These are phyloP conservation scores for Candida easanensis DNA, from an alignment of 805 yeast species.

Conservation along the genomic window DNA sequence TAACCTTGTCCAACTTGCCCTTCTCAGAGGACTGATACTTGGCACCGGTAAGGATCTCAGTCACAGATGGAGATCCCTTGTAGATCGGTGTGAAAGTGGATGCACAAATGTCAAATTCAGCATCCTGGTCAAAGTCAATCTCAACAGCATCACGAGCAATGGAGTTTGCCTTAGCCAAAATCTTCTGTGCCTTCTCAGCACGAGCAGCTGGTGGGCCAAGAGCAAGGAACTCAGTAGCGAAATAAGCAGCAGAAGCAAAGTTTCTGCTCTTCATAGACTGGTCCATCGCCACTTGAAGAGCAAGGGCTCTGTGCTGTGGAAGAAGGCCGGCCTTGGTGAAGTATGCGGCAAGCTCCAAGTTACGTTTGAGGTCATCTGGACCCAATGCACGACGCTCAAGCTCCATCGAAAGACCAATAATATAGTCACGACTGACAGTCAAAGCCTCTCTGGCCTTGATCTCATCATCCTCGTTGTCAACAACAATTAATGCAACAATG, in stretches of 20 bases:
- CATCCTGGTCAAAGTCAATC: constrained; percentile 88
- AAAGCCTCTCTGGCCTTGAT: constrained; percentile 69
- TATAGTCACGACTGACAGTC: constrained; percentile 80
- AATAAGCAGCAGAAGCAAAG: constrained; percentile 82
- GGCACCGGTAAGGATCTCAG: constrained; percentile 89
- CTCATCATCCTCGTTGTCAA: constrained; percentile 71
- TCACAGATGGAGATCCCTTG: constrained; percentile 60
- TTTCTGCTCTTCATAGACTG: constrained; percentile 88
- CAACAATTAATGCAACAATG: constrained; percentile 68
- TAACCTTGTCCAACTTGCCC: constrained; percentile 76
- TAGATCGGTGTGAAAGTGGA: constrained; percentile 86
- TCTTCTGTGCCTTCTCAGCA: constrained; percentile 84
- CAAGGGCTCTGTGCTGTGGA: constrained; percentile 79
- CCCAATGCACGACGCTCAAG: constrained; percentile 81
- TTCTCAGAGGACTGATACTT: constrained; percentile 72
- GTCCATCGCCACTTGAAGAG: constrained; percentile 92
- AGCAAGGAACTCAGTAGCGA: constrained; percentile 80
- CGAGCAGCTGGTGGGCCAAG: constrained; percentile 71
- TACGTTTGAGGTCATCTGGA: constrained; percentile 70
- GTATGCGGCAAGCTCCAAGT: constrained; percentile 92
- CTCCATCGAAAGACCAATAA: constrained; percentile 89
- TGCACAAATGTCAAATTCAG: constrained; percentile 88
- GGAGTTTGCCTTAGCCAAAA: constrained; percentile 76
- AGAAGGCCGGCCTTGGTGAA: constrained; percentile 84
- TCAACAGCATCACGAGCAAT: constrained; percentile 84